Evolutionary conservation across 2,329 filamentous ascomycete species (phyloP), one percentile per base, ranked within the genome.

Genomic region (Blastomyces parvus): DNA sequence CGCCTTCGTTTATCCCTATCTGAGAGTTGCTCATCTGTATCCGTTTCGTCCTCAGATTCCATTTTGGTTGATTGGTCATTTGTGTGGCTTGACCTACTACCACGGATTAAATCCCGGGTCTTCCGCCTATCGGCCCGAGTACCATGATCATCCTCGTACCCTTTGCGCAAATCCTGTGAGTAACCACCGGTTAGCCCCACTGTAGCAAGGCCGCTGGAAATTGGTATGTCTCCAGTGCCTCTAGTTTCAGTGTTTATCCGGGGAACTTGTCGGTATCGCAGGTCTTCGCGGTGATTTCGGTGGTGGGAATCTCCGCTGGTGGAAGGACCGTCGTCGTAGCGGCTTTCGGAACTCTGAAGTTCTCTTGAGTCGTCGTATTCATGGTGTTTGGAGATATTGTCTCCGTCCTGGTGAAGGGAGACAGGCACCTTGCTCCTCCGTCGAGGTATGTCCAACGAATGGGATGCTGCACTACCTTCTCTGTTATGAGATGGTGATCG

Each of bases 331-430:
- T 62, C 57, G n/a, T 64, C 64, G 42, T 62, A 60, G 7, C 52
- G 30, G 59, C 63, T 58, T 13, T 59, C 62, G 60, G 64, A 65
- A 17, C 58, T 52, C 68, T 74, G 74, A 19, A 75, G 74, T 60
- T 79, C 76, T 62, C 74, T 74, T 44, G 74, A 74, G 59, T 78
- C 75, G 27, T 79, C 77, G 64, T 79, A 77, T 11, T 79, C 76
- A 50, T 81, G 77, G 22, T 73, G 74, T 65, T 73, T 72, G 53
- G 71, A 77, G 67, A 74, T 78, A 50, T 77, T 74, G 55, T 81
- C 79, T 13, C 73, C 71, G 22, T 79, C 78, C 65, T 82, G 82
- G 66, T 82, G 80, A 5, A 82, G 67, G 19, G 78, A 71, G 2
- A 79, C 74, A 14, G 78, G 73, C 42, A 76, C 74, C 63, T 77